Conservation (phyloP, 2,329 filamentous ascomycete species). For the Aureobasidium leucospermi region DNA sequence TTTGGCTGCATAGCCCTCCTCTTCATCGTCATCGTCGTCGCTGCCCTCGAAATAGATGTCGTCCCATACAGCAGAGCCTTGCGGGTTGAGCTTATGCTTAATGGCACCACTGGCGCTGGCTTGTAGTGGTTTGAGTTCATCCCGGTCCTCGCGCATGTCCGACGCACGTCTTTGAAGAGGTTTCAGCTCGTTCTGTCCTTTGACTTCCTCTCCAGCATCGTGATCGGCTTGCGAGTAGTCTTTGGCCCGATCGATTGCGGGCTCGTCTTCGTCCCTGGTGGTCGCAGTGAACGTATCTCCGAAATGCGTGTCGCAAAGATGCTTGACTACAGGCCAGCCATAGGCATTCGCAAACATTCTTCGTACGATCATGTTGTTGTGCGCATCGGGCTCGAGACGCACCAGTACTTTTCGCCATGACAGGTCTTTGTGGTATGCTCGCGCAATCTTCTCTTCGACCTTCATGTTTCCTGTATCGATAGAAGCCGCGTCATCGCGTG, state of each 20-base stretch:
- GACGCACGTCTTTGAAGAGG: conserved; percentile 38
- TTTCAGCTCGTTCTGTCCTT: conserved; percentile 32
- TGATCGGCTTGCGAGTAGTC: conserved; percentile 29
- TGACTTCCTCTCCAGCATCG: conserved; percentile 58
- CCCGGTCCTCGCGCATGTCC: conserved; percentile 41
- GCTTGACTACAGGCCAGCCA: conserved; percentile 94
- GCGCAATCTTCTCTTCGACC: conserved; percentile 95
- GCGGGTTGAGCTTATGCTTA: conserved; percentile 23
- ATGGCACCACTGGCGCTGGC: conserved; percentile 21
- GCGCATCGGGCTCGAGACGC: conserved; percentile 88
- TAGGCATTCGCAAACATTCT: conserved; percentile 96
- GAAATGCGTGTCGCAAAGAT: conserved; percentile 92
- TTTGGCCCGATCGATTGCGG: conserved; percentile 61
- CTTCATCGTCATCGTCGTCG: conserved; percentile 41
- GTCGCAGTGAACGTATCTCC: conserved; percentile 62
- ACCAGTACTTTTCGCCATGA: conserved; percentile 97
- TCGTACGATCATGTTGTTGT: conserved; percentile 96
- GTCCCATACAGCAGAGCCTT: conserved; percentile 41
- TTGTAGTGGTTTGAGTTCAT: conserved; percentile 32
- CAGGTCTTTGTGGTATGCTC: conserved; percentile 84
- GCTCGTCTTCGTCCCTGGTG: conserved; percentile 60
- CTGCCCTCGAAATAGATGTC: conserved; percentile 41
- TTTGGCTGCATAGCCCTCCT: conserved; percentile 29
- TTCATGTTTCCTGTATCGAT: conserved; percentile 65
- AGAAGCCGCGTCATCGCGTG: conserved; percentile 18